A percentile compares a stretch with the other conserved stretches of the same genome.
Conservation (phyloP, 495 filamentous ascomycete genomes). For the Trichoderma erinaceum region DNA sequence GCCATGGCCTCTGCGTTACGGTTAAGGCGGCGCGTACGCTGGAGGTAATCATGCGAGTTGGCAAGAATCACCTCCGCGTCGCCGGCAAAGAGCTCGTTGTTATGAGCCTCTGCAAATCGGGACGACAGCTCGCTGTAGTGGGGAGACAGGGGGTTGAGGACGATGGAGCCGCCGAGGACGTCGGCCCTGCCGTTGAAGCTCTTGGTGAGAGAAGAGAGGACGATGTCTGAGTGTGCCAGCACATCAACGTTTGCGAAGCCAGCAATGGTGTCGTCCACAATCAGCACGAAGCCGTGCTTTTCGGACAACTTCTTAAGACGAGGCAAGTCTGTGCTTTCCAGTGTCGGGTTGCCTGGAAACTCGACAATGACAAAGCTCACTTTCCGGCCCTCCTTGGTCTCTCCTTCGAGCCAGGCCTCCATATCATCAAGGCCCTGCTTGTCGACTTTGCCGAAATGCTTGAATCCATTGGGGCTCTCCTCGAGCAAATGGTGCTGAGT, state of each 20-base stretch:
- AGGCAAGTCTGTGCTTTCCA: constrained; percentile 37
- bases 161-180: constrained; percentile 43
- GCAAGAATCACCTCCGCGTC: constrained; percentile 38
- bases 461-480: constrained; percentile 28
- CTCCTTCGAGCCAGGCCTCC: constrained; percentile 30
- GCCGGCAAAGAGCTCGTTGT: constrained; percentile 34
- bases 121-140: constrained; percentile 27
- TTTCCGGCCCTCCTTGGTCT: constrained; percentile 25
- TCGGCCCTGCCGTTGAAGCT: constrained; percentile 46
- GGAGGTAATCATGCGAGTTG: constrained; percentile 37
- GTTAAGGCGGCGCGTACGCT: constrained; percentile 36
- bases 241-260: constrained; percentile 46
- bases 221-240: constrained; percentile 34
- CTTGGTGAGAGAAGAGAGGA: constrained; percentile 46
- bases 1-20: constrained; percentile 38
- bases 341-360: constrained; percentile 43
- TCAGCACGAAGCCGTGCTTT: constrained; percentile 39
- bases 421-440: constrained; percentile 33
- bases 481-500: constrained; percentile 28
- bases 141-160: constrained; percentile 35
- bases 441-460: constrained; percentile 33
- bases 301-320: constrained; percentile 34
- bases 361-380: constrained; percentile 37
- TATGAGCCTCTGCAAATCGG: constrained; percentile 26
- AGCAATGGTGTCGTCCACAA: constrained; percentile 46